A percentile compares a stretch with the other conserved stretches of the same genome.
Evolutionary conservation across 805 yeast genomes (phyloP).

Genomic region (Teunomyces gatunensis): DNA sequence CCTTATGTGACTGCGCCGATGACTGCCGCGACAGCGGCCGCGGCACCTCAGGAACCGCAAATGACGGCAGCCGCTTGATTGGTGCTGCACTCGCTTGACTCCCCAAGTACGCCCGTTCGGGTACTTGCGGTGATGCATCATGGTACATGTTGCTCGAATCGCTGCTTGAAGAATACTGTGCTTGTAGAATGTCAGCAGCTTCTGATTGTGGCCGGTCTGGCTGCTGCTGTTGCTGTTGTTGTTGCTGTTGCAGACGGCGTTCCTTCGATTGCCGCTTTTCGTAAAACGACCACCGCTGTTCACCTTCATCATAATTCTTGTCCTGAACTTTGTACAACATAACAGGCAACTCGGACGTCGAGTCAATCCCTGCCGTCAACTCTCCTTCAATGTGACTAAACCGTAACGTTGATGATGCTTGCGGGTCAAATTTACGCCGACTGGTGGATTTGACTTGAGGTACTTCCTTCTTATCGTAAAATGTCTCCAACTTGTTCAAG

Average conservation of each 20-base stretch:
- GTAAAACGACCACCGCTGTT: constrained; percentile 25
- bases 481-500: constrained; percentile 20
- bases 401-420: constrained; percentile 8
- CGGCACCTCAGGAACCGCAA: neutral
- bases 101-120: constrained; percentile 2
- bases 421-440: constrained; percentile 6
- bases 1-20: constrained; percentile 5
- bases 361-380: constrained; percentile 29
- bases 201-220: neutral
- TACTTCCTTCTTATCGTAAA: constrained; percentile 6
- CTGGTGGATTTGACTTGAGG: neutral
- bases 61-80: neutral
- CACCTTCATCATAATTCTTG: constrained; percentile 21
- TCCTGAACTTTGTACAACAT: constrained; percentile 32
- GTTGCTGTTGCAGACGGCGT: neutral
- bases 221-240: neutral
- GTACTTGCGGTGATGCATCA: constrained; percentile 1
- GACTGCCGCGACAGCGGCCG: neutral
- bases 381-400: constrained; percentile 5
- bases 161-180: neutral
- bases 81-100: neutral
- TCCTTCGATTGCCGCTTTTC: constrained; percentile 10
- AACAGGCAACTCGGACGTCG: constrained; percentile 24
- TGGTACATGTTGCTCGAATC: neutral
- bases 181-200: neutral